These are phyloP conservation scores for Arctium lappa DNA, from an alignment of 129 eudicot species.

Conservation along the genomic window DNA sequence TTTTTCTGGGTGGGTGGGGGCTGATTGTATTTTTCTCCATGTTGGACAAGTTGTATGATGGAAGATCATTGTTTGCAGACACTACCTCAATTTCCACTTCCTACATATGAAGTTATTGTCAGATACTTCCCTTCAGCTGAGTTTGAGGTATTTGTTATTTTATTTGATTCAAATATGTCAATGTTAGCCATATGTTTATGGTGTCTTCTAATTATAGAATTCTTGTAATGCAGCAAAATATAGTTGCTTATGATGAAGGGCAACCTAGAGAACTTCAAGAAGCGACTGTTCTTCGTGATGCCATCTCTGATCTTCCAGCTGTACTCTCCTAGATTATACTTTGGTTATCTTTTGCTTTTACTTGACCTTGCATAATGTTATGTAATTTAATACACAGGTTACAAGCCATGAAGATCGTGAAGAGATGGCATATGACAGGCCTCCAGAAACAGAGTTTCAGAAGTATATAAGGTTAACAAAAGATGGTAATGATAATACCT, in stretches of 20 bases:
- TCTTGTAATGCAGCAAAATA: constrained; percentile 52
- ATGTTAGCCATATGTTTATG: neutral
- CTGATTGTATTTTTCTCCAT: neutral
- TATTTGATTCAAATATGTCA: constrained; percentile 2
- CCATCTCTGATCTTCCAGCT: constrained; percentile 88
- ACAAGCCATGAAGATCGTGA: constrained; percentile 65
- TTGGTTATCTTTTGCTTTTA: constrained; percentile 8
- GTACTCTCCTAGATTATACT: constrained; percentile 36
- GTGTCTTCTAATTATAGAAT: neutral
- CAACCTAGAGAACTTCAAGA: constrained; percentile 69
- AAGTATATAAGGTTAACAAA: constrained; percentile 55
- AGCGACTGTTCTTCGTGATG: constrained; percentile 67
- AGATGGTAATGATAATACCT: constrained; percentile 46
- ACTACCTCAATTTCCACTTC: constrained; percentile 93
- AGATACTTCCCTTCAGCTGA: constrained; percentile 72
- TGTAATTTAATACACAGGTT: constrained; percentile 40
- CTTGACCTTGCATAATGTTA: constrained; percentile 4
- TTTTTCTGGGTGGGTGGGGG: neutral
- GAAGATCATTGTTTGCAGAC: constrained; percentile 35
- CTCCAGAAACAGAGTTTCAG: constrained; percentile 83
- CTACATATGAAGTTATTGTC: constrained; percentile 81
- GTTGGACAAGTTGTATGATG: neutral
- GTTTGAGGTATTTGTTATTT: constrained; percentile 57
- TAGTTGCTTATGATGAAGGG: constrained; percentile 86
- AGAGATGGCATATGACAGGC: constrained; percentile 60